Percentiles rank a stretch among this genome's conserved stretches.
These are phyloP conservation scores for Linum lewisii DNA, from an alignment of 345 rosid species.

Conservation along the genomic window DNA sequence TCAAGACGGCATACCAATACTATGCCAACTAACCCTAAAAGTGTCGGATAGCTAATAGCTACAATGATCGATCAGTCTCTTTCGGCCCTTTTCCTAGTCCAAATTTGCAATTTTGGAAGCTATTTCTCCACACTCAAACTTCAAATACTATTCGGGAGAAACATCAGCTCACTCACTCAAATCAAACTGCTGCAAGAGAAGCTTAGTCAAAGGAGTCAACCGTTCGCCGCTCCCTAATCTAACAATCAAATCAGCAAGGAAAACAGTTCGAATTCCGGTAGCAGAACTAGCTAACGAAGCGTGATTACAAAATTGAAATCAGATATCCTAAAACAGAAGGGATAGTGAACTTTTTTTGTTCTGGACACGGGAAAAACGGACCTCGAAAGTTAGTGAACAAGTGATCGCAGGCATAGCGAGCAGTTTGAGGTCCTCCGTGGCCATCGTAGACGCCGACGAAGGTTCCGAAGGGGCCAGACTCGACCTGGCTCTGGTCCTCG, in stretches of 20 bases:
- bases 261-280: conserved; percentile 4
- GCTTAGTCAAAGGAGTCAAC: no score
- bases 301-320: background rate
- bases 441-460: conserved; percentile 91
- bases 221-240: no score
- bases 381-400: conserved; percentile 72
- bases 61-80: background rate
- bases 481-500: conserved; percentile 87
- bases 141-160: no score
- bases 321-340: background rate
- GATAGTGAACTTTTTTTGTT: no score
- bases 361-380: conserved; percentile 20
- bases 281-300: background rate
- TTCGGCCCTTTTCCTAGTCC: no score
- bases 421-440: conserved; percentile 84
- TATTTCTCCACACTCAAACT: no score
- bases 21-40: background rate
- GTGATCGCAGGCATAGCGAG: conserved; percentile 79
- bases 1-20: background rate
- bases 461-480: conserved; percentile 83
- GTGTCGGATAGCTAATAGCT: background rate
- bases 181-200: no score
- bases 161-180: no score
- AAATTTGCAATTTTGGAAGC: no score
- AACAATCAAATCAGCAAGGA: conserved; percentile 7